Evolutionary conservation across 148 eudicot species (phyloP).

Genomic region (Rheum nobile): DNA sequence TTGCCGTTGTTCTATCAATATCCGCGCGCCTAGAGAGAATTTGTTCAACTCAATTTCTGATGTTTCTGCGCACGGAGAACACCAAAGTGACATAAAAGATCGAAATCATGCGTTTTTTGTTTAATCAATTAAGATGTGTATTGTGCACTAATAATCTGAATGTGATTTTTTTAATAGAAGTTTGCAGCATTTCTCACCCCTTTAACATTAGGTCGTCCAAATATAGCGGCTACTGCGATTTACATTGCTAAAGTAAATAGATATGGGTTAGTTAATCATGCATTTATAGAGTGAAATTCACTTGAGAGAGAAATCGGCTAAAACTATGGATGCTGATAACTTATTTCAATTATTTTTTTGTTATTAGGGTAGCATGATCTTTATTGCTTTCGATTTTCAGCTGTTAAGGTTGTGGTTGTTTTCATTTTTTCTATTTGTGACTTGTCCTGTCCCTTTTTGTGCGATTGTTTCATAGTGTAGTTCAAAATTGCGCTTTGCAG

Average conservation of each 20-base stretch:
- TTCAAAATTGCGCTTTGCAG: no score
- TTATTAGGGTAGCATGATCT: no score
- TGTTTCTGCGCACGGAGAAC: slow-evolving; percentile 78
- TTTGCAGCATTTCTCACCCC: slow-evolving; percentile 96
- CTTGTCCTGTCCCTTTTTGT: no score
- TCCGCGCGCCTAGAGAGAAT: slow-evolving; percentile 88
- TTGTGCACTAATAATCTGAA: not conserved
- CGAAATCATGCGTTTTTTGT: slow-evolving; percentile 58
- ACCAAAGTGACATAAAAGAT: slow-evolving; percentile 68
- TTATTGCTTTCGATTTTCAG: no score
- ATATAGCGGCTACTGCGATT: slow-evolving; percentile 64
- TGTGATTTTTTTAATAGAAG: slow-evolving; percentile 31
- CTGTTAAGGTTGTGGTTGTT: no score
- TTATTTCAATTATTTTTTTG: no score
- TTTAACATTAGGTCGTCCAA: slow-evolving; percentile 81
- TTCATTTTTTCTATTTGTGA: no score
- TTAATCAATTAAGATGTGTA: not conserved
- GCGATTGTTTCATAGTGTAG: no score
- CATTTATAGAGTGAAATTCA: no score
- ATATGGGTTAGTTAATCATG: not conserved
- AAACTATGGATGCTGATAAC: no score
- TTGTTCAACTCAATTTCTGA: slow-evolving; percentile 86
- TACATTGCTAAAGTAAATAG: slow-evolving; percentile 61
- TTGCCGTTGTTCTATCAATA: slow-evolving; percentile 69
- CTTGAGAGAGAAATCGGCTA: no score